Base-by-base conservation (phyloP, 805 yeast species). In the Candida palmyrensis region DNA sequence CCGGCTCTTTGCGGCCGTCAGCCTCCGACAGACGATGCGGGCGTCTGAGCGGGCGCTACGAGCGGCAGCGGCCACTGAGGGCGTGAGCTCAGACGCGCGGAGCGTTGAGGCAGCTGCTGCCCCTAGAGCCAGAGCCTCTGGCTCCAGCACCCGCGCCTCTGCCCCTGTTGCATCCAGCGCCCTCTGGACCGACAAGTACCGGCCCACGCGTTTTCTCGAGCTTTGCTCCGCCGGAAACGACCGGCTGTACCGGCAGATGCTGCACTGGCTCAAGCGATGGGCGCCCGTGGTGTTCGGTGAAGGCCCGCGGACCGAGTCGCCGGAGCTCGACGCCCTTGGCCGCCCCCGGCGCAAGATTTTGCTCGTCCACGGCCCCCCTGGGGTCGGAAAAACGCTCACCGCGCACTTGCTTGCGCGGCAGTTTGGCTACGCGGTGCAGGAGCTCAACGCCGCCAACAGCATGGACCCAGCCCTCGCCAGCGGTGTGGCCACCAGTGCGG, bases 321-420 rank as follows among this genome's bases (percentile, higher is more conserved):
- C 19, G 15, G 17, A n/a, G 10, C 45, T 42, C 1, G 70, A 65
- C 42, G 24, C 37, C 3, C 44, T 56, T 29, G 68, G 66, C 5
- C 39, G 70, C 10, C 69, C 68, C 5, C 60, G 55, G 11, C 70
- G 71, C 33, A 81, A 76, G 42, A 68, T 92, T 0, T 51, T 92
- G 14, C 60, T 92, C 25, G 71, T 92, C 8, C 87, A 82, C 51
- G 98, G 98, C 0, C 92, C 96, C 0, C 88, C 96, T 0, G 98
- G 98, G 2, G 69, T 82, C 12, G 98, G 98, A 7, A 90, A 90
- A 51, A 89, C 97, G 0, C 75, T 92, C 0, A 79, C 88, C 2
- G 86, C 90, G 0, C 96, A 89, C 49, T 75, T 87, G 1, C 71
- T 88, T 23, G 92, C 96, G 3, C 70, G 68, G 29, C 95, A 85